Percentiles rank a stretch among this genome's conserved stretches.
phyloP scores from a whole-genome alignment of 345 rosid genomes.

The Dovyalis caffra region DNA sequence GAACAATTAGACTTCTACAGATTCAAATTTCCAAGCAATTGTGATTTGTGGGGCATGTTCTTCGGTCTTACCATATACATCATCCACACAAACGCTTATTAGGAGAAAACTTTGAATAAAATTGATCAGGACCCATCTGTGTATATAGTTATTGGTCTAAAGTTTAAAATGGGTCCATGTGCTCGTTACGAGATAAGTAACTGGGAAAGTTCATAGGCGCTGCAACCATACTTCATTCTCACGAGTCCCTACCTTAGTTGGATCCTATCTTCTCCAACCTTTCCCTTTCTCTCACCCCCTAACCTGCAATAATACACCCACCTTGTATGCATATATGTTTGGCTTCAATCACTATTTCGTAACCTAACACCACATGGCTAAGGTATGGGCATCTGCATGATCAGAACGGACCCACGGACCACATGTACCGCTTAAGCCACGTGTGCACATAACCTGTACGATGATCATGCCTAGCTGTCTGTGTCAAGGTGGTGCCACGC shows the following conservation, averaged over 20 bases:
- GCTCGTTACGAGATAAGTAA: not conserved
- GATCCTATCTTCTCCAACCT: slow-evolving; percentile 29
- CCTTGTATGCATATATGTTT: not conserved
- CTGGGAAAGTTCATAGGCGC: not conserved
- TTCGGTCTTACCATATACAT: too few species aligned
- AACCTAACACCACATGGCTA: slow-evolving; percentile 28
- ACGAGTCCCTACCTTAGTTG: slow-evolving; percentile 32
- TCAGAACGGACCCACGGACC: slow-evolving; percentile 25
- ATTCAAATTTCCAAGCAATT: slow-evolving; percentile 9
- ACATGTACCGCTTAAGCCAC: not conserved
- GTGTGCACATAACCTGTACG: slow-evolving; percentile 8
- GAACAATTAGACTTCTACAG: not conserved
- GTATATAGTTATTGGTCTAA: not conserved
- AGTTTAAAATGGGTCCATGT: not conserved
- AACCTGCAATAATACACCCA: slow-evolving; percentile 20
- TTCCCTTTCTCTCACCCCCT: not conserved
- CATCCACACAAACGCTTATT: slow-evolving; percentile 13
- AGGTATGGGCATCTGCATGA: slow-evolving; percentile 39
- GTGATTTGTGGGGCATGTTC: too few species aligned
- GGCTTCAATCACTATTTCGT: slow-evolving; percentile 16
- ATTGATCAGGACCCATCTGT: not conserved
- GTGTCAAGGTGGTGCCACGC: slow-evolving; percentile 2
- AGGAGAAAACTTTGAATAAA: not conserved
- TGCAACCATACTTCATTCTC: slow-evolving; percentile 17
- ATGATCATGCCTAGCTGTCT: not conserved